Evolutionary conservation across 352 stramenopile genomes (phyloP), one percentile per base, ranked within the genome.

Genomic region (Globisporangium ultimum): DNA sequence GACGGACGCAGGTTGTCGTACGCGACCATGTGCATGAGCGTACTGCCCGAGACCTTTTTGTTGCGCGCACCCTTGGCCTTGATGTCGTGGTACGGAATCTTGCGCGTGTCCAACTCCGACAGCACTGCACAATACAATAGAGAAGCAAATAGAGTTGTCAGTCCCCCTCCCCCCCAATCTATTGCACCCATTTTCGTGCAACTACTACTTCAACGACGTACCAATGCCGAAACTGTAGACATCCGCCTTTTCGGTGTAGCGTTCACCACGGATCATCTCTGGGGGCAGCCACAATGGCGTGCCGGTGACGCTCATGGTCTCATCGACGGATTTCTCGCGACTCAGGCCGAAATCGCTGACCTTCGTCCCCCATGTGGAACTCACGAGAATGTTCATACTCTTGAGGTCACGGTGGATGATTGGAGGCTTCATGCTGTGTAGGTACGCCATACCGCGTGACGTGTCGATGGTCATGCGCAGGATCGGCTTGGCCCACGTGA

Each of bases 391-490:
- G 70, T 96, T 94, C 81, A 95, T 93, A 57, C 77, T 92, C 72
- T 99, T 99, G 55, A 99, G 80, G 77, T 99, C 97, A 20, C 97
- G 93, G 80, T 99, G 97, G 67, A 99, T 99, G 71, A 99, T 98
- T 11, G 94, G 93, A 20, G 96, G 96, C 65, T 98, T 93, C 79
- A 98, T 97, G 48, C 84, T 96, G 83, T 99, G 97, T 53, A 99
- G 75, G 72, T 99, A 99, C 61, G 95, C 86, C 78, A 99, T 98
- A 54, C 95, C 96, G 54, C 92, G 87, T 24, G 95, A 96, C 28
- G 88, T 93, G 64, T 96, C 88, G 47, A 96, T 95, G 52, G 88
- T 89, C 81, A 96, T 92, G 58, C 84, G 76, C 53, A 95, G 63
- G 45, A 98, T 80, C 20, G 87, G 87, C 22, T 95, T 87, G 14